A percentile compares a stretch with the other conserved stretches of the same genome.
Evolutionary conservation across 176 grass and related monocot species (phyloP).

Genomic region (Musa beccarii): DNA sequence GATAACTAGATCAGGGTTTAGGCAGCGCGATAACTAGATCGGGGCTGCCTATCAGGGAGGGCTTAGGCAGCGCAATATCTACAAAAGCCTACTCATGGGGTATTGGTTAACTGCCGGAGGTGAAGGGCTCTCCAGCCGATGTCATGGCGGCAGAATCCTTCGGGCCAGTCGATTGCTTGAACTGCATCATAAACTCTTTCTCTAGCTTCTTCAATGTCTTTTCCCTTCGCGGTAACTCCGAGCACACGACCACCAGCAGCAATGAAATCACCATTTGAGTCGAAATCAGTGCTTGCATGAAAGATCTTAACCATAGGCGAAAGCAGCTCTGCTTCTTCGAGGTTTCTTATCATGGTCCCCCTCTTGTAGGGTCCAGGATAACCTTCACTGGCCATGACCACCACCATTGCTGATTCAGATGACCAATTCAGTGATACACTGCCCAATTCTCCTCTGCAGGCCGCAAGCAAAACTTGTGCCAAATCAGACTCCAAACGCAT

Average conservation of each 20-base stretch:
- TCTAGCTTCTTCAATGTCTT: constrained; percentile 60
- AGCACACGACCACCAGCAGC: constrained; percentile 50
- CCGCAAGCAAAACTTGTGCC: constrained; percentile 59
- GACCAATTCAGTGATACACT: constrained; percentile 59
- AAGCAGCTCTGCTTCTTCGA: constrained; percentile 59
- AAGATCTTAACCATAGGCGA: constrained; percentile 76
- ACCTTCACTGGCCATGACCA: constrained; percentile 76
- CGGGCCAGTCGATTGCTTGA: constrained; percentile 55
- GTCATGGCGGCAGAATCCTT: constrained; percentile 68
- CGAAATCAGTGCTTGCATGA: constrained; percentile 59
- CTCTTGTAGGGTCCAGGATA: constrained; percentile 77
- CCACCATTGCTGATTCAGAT: constrained; percentile 51
- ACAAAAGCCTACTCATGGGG: neutral
- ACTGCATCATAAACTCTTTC: constrained; percentile 49
- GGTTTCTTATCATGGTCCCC: constrained; percentile 55
- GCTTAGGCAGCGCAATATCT: neutral
- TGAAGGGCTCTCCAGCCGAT: constrained; percentile 66
- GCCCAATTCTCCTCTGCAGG: constrained; percentile 53
- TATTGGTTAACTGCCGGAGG: constrained; percentile 20
- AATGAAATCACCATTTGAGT: constrained; percentile 54
- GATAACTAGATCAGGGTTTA: too few species aligned
- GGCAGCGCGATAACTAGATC: too few species aligned
- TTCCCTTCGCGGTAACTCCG: constrained; percentile 63
- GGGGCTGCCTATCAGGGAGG: too few species aligned
- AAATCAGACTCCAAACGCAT: constrained; percentile 74